Evolutionary conservation across 2,329 filamentous ascomycete species (phyloP), one percentile per base, ranked within the genome.

Genomic region (Exophiala aquamarina): DNA sequence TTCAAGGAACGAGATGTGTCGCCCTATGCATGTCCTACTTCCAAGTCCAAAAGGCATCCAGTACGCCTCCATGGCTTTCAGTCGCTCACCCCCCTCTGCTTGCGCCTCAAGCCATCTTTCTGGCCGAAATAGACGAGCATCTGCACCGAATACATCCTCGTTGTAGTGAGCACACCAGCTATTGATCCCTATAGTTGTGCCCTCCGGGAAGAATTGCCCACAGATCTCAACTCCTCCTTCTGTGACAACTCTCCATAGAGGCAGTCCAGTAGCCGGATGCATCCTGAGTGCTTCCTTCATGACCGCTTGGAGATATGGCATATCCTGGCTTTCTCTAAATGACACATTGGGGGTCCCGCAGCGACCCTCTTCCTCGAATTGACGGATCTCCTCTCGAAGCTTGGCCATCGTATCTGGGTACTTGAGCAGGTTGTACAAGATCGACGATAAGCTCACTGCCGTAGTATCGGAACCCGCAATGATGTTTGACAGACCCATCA

Each of bases 351-450:
- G 44, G 13, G 38, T 50, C 8, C 47, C 49, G 31, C 50, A 82
- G 0, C 73, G 38, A 59, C 60, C 53, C 62, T 68, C 39, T 9
- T 50, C 47, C 10, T 49, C 46, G 21, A 31, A 44, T 13, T 49
- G 29, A 26, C 36, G 35, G 19, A 60, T 50, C 31, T 60, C 58
- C 15, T 50, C 28, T 38, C 47, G 46, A 21, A 60, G 49, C 48
- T 55, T 56, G 31, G 37, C 15, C 46, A 59, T 44, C 23, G 46
- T 50, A 14, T 45, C 36, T 0, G 83, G 82, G 58, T 82, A 79
- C 60, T 83, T 83, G 28, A 90, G 73, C 3, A 91, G 68, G 64
- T 82, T 83, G 67, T 91, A 91, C 60, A 92, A 87, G 0, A 90
- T 78, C 5, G 82, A 76, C 4, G 79, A 79, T 0, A 91, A 74